phyloP scores from a whole-genome alignment of 129 eudicot species.

The Centrapalus pauciflorus region DNA sequence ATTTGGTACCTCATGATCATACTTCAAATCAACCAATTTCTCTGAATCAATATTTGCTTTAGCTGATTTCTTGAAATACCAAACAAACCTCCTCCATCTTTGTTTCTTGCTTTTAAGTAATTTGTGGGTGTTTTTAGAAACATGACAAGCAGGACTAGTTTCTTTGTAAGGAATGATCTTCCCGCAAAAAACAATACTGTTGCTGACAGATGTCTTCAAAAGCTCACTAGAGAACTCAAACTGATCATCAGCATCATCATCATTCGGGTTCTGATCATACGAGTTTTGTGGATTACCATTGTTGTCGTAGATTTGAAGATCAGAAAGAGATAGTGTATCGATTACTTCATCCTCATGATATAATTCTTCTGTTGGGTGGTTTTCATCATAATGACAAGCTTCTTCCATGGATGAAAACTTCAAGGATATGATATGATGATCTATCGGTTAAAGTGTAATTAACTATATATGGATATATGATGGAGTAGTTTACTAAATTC shows the following conservation, averaged over 20 bases:
- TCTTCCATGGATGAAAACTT: conserved; percentile 23
- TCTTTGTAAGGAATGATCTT: conserved; percentile 46
- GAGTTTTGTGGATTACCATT: conserved; percentile 26
- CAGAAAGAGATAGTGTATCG: conserved; percentile 42
- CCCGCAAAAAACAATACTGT: conserved; percentile 52
- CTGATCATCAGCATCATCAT: conserved; percentile 26
- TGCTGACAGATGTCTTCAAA: conserved; percentile 18
- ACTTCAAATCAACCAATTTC: conserved; percentile 21
- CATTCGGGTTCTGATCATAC: conserved; percentile 4
- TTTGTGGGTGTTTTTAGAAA: conserved; percentile 10
- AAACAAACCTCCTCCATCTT: conserved; percentile 5
- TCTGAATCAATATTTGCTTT: conserved; percentile 17
- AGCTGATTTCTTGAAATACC: conserved; percentile 22
- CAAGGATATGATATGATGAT: no score
- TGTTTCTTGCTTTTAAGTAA: conserved; percentile 12
- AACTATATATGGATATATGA: no score
- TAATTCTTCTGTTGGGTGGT: conserved; percentile 15
- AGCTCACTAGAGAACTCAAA: conserved; percentile 68
- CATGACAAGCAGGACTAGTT: background rate
- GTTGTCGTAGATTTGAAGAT: conserved; percentile 26
- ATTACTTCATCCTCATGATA: conserved; percentile 28
- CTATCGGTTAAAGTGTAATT: background rate
- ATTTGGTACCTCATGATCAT: conserved; percentile 30
- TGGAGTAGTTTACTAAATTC: conserved; percentile 2
- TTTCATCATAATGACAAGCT: conserved; percentile 3